Evolutionary conservation across 169 alveolate genomes (phyloP).

Genomic region (Plasmodium cynomolgi): DNA sequence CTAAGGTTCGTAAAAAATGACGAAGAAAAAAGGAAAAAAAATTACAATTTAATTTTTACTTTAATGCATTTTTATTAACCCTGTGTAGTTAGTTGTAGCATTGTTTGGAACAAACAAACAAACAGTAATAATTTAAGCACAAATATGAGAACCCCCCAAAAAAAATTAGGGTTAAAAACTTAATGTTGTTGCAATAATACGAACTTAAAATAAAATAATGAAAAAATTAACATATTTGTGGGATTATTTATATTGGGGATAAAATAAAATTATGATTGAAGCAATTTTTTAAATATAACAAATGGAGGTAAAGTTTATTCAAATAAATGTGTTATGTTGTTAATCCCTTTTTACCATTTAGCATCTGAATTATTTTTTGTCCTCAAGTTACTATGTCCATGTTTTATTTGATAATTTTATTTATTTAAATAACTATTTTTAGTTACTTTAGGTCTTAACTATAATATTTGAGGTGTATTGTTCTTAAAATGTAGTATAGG

Average conservation of each 20-base stretch:
- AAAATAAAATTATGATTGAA: not conserved
- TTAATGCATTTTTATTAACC: no score
- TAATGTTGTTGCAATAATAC: not conserved
- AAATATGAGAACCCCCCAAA: no score
- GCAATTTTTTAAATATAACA: not conserved
- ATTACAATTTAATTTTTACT: no score
- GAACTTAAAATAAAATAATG: not conserved
- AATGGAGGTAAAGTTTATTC: not conserved
- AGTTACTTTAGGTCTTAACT: not conserved
- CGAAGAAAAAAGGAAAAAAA: no score
- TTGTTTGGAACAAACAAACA: no score
- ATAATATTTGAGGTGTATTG: no score
- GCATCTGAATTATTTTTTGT: not conserved
- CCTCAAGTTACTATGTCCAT: not conserved
- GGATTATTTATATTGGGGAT: not conserved
- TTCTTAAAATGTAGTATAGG: not conserved
- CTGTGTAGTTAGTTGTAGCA: no score
- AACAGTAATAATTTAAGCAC: no score
- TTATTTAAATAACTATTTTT: not conserved
- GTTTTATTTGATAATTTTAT: not conserved
- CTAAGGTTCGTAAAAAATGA: no score
- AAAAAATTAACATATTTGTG: not conserved
- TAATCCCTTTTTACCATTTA: not conserved
- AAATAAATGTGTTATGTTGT: not conserved
- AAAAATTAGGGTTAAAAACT: not conserved